Evolutionary conservation across 257 asterid genomes (phyloP).

Genomic region (Craterostigma plantagineum): DNA sequence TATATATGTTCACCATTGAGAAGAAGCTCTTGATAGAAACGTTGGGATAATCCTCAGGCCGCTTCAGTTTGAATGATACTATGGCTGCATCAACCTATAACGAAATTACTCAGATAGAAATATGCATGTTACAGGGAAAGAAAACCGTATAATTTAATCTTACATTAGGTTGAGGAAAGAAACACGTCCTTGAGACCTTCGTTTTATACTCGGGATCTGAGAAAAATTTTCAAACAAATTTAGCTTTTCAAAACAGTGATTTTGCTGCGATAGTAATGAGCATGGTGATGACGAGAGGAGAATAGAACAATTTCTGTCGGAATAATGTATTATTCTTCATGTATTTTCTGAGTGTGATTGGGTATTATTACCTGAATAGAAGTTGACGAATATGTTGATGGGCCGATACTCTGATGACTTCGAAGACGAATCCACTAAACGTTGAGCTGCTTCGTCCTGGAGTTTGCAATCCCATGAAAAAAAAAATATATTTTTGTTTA

Average conservation of each 20-base stretch:
- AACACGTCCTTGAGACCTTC: constrained; percentile 63
- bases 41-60: constrained; percentile 41
- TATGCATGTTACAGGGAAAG: not conserved
- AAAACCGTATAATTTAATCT: constrained; percentile 15
- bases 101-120: not conserved
- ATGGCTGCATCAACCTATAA: constrained; percentile 94
- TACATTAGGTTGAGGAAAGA: constrained; percentile 91
- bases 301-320: constrained; percentile 1
- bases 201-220: constrained; percentile 72
- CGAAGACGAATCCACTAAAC: constrained; percentile 57
- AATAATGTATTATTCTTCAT: not conserved
- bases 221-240: no score
- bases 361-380: constrained; percentile 54
- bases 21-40: constrained; percentile 86
- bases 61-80: constrained; percentile 62
- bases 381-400: constrained; percentile 68
- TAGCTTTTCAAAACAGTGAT: no score
- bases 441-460: constrained; percentile 90
- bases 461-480: constrained; percentile 5
- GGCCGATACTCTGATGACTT: constrained; percentile 69
- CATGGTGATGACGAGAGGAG: not conserved
- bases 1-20: constrained; percentile 31
- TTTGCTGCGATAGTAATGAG: no score
- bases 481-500: constrained; percentile 2
- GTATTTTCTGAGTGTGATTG: no score